A percentile compares a stretch with the other conserved stretches of the same genome.
phyloP scores from a whole-genome alignment of 345 rosid genomes.

The Sonneratia alba region DNA sequence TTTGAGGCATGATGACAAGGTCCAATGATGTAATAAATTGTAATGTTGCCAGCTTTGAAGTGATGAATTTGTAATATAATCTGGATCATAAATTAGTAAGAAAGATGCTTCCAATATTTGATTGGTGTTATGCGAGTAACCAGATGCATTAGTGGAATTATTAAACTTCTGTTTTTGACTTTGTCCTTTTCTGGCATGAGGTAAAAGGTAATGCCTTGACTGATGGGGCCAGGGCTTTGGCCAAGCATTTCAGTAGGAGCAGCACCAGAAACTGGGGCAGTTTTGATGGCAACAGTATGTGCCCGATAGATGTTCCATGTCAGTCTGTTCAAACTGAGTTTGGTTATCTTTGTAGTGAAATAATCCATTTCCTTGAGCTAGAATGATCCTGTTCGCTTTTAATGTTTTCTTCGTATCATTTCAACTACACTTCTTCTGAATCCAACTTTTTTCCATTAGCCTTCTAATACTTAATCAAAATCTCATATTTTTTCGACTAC shows the following conservation, averaged over 20 bases:
- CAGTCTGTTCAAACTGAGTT: background rate
- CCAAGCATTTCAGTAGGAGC: slow-evolving; percentile 61
- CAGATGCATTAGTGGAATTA: background rate
- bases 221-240: slow-evolving; percentile 73
- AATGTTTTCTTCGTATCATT: background rate
- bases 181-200: slow-evolving; percentile 23
- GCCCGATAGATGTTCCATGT: background rate
- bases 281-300: slow-evolving; percentile 54
- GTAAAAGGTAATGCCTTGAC: slow-evolving; percentile 53
- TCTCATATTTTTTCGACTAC: background rate
- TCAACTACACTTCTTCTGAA: background rate
- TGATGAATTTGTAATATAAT: background rate
- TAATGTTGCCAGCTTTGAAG: background rate
- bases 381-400: background rate
- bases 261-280: slow-evolving; percentile 50
- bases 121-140: background rate
- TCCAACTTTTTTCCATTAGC: background rate
- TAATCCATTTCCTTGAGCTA: background rate
- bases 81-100: background rate
- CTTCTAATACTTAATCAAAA: background rate
- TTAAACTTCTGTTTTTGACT: slow-evolving; percentile 3
- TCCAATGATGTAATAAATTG: background rate
- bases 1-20: background rate
- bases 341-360: background rate
- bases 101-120: background rate